A percentile compares a stretch with the other conserved stretches of the same genome.
Evolutionary conservation across 2,329 filamentous ascomycete species (phyloP).

Genomic region (Pezizomycotina sp.): DNA sequence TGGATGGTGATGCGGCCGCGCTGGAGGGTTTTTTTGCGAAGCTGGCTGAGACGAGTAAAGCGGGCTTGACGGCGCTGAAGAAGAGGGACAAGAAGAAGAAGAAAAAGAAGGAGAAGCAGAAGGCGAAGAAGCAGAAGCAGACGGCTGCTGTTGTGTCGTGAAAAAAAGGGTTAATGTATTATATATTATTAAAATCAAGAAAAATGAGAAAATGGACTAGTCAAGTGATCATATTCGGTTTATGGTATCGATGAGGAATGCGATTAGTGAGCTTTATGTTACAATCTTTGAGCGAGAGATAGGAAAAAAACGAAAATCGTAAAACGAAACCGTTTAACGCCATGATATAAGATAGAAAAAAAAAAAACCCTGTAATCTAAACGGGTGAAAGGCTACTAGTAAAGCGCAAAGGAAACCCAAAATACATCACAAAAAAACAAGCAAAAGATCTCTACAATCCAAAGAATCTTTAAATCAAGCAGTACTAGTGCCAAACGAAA

Average conservation of each 20-base stretch:
- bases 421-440: background rate
- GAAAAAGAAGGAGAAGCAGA: conserved; percentile 62
- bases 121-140: conserved; percentile 43
- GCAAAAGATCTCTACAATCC: background rate
- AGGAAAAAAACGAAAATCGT: background rate
- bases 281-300: background rate
- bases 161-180: background rate
- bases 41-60: conserved; percentile 84
- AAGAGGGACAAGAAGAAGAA: conserved; percentile 82
- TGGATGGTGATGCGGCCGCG: conserved; percentile 57
- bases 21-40: conserved; percentile 64
- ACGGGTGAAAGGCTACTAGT: no score
- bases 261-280: background rate
- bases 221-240: no score
- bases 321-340: background rate
- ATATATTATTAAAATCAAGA: background rate
- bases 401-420: background rate
- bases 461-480: background rate
- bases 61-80: conserved; percentile 75
- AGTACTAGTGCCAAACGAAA: background rate
- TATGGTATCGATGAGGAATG: no score
- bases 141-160: background rate
- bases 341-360: background rate
- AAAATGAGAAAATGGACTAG: no score
- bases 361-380: background rate